Evolutionary conservation across 768 basidiomycete genomes (phyloP).

Genomic region (Fistulinella prunicolor): DNA sequence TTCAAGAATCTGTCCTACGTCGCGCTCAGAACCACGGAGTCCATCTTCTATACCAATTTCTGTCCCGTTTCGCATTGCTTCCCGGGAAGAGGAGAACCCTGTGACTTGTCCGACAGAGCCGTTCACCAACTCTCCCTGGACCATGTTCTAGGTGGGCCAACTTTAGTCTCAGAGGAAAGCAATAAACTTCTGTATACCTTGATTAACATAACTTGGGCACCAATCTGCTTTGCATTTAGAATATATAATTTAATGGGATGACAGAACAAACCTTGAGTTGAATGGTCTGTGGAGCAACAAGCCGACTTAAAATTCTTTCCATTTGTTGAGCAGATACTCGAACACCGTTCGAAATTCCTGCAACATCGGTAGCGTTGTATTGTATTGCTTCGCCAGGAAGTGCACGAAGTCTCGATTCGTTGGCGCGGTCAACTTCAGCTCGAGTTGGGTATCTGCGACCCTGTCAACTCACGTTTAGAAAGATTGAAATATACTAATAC

Average conservation of each 20-base stretch:
- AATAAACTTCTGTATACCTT: constrained; percentile 44
- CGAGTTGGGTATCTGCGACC: constrained; percentile 62
- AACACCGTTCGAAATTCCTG: constrained; percentile 46
- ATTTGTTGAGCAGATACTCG: constrained; percentile 37
- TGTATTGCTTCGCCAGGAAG: constrained; percentile 37
- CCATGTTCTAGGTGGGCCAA: constrained; percentile 48
- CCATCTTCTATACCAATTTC: constrained; percentile 39
- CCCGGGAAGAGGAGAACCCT: constrained; percentile 42
- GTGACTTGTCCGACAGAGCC: constrained; percentile 62
- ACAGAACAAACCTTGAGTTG: constrained; percentile 45
- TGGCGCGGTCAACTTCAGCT: constrained; percentile 69
- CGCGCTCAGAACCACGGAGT: constrained; percentile 29
- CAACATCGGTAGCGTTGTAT: constrained; percentile 45
- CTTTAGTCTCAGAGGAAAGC: not conserved
- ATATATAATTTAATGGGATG: not conserved
- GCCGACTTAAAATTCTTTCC: constrained; percentile 49
- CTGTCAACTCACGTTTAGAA: not conserved
- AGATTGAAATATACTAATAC: constrained; percentile 37
- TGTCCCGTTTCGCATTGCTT: constrained; percentile 39
- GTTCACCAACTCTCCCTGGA: constrained; percentile 68
- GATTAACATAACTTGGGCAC: constrained; percentile 85
- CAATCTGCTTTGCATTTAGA: constrained; percentile 43
- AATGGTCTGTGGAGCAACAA: constrained; percentile 52
- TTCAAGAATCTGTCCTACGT: constrained; percentile 11
- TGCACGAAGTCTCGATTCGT: constrained; percentile 46